Base-by-base conservation (phyloP, 1,284 basidiomycete genomes). In the Flammula alnicola region DNA sequence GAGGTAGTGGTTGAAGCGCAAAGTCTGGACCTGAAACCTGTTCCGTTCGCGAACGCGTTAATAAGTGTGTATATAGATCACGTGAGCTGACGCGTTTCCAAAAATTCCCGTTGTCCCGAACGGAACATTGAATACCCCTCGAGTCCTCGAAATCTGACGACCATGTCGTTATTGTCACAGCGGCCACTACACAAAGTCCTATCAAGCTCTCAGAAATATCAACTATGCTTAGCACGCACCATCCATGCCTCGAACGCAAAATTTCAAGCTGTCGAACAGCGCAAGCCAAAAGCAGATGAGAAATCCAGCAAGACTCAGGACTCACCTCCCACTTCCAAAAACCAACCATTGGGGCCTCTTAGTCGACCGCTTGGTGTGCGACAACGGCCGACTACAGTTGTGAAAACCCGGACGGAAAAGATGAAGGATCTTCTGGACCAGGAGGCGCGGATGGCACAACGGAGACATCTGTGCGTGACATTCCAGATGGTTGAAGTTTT, bases 281-380 rank as follows among this genome's bases (percentile, higher is more conserved):
- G 22, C 22, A 45, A 51, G n/a, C 29, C 23, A 26, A 37, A 42
- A 19, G 36, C 22, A 11, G 16, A 22, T 5, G 41, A 16, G 19
- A 37, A n/a, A n/a, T n/a, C n/a, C n/a, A 23, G n/a, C 10, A 14
- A 20, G 20, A 41, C 7, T 32, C 37, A 20, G 14, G 10, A 26
- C 22, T 17, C 36, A 20, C n/a, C 25, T 19, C n/a, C 58, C 16
- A 55, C 59, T 5, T 38, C 42, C n/a, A 62, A 58, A 51, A 64
- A 51, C 63, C 48, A 59, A 36, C 61, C 70, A 0, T 61, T 92
- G 12, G 75, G 78, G 16, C 75, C 84, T 22, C 74, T 95, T 11
- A 78, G 78, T 33, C 71, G 86, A 23, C 93, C 95, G 0, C 73
- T 95, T 12, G 94, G 94, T 12, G 82, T 94, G 2, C 65, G 65